Conservation (phyloP, 495 filamentous ascomycete genomes). For the Sabuloglossum arenarium region DNA sequence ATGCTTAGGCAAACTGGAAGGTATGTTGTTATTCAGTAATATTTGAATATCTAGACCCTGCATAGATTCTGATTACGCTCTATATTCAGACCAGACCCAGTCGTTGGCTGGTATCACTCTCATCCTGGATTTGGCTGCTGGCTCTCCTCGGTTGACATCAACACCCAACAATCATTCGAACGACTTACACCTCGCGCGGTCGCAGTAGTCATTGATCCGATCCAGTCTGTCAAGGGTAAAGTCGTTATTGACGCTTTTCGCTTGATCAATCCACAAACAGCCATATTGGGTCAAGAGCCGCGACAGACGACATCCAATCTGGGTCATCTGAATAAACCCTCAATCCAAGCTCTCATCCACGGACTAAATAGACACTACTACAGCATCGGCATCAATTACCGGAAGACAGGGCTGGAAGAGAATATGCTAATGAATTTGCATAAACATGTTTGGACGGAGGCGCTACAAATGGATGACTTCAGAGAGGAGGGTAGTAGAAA, state of each 20-base stretch:
- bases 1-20: conserved; percentile 93
- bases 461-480: conserved; percentile 93
- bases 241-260: conserved; percentile 99
- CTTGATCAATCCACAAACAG: conserved; percentile 93
- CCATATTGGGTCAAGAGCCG: conserved; percentile 97
- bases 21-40: conserved; percentile 26
- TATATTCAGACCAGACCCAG: conserved; percentile 58
- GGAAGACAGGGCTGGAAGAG: conserved; percentile 93
- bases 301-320: conserved; percentile 94
- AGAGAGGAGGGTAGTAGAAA: conserved; percentile 62
- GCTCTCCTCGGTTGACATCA: conserved; percentile 97
- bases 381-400: conserved; percentile 93
- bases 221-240: conserved; percentile 98
- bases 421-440: conserved; percentile 99
- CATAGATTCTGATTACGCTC: not conserved
- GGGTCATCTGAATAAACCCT: conserved; percentile 95
- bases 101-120: conserved; percentile 98
- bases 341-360: conserved; percentile 97
- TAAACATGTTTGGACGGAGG: conserved; percentile 98
- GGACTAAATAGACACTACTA: conserved; percentile 97
- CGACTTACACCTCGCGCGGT: conserved; percentile 90
- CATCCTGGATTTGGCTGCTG: conserved; percentile 98
- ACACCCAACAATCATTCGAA: conserved; percentile 98
- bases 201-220: conserved; percentile 93
- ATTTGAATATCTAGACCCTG: not conserved